These are phyloP conservation scores for Ustilago nuda DNA, from an alignment of 1,284 basidiomycete species.

Conservation along the genomic window DNA sequence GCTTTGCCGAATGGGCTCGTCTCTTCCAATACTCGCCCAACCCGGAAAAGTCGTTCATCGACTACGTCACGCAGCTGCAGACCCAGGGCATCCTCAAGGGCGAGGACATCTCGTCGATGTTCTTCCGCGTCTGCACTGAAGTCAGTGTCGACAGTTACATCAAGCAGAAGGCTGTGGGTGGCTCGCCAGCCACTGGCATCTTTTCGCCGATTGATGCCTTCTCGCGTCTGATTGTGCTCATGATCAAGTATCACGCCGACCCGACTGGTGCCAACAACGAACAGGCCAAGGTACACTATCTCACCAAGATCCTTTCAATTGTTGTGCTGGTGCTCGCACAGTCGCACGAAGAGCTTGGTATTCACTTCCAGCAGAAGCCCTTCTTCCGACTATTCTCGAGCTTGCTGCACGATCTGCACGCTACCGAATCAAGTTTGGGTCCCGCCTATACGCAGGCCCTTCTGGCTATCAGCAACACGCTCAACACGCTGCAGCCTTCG, in stretches of 20 bases:
- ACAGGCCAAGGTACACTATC: conserved; percentile 93
- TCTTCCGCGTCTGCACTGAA: conserved; percentile 98
- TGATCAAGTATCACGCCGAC: conserved; percentile 99
- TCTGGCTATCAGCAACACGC: conserved; percentile 87
- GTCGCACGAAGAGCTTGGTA: conserved; percentile 91
- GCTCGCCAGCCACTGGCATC: conserved; percentile 76
- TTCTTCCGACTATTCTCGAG: conserved; percentile 99
- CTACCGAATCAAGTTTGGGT: conserved; percentile 82
- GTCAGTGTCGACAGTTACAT: conserved; percentile 91
- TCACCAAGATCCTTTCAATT: conserved; percentile 97
- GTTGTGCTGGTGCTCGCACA: conserved; percentile 95
- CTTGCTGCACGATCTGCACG: conserved; percentile 88
- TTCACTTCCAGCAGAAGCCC: conserved; percentile 93
- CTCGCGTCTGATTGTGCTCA: conserved; percentile 93
- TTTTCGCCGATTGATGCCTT: conserved; percentile 96
- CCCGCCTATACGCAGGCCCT: conserved; percentile 89
- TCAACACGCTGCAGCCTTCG: conserved; percentile 93
- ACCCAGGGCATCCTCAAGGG: conserved; percentile 96
- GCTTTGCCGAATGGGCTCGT: conserved; percentile 86
- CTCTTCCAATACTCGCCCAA: conserved; percentile 91
- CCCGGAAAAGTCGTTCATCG: conserved; percentile 93
- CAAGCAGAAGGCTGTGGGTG: conserved; percentile 83
- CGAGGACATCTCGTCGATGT: conserved; percentile 95
- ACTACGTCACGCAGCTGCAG: conserved; percentile 95
- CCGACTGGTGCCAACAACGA: conserved; percentile 85